phyloP scores from a whole-genome alignment of 371 early-diverging fungal species.

The Funneliformis caledonium region DNA sequence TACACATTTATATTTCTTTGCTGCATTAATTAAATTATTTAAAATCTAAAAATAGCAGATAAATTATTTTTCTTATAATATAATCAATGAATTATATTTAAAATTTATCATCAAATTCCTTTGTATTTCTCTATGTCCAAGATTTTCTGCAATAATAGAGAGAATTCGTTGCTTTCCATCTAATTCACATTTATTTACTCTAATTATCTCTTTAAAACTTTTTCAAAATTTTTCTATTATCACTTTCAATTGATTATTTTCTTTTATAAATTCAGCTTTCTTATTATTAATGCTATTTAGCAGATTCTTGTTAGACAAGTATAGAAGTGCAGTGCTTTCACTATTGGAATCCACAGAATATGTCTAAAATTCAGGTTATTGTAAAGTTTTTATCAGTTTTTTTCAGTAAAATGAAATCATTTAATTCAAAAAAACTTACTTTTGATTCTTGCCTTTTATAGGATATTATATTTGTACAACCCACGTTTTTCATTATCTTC shows the following conservation, averaged over 20 bases:
- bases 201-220: not conserved
- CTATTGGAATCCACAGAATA: not conserved
- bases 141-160: not conserved
- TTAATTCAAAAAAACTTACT: not conserved
- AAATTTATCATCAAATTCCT: not conserved
- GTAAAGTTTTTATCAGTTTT: not conserved
- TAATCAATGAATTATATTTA: not conserved
- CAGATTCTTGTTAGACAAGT: not conserved
- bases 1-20: not conserved
- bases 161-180: not conserved
- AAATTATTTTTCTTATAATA: not conserved
- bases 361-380: not conserved
- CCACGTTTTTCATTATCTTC: not conserved
- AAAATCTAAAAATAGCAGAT: not conserved
- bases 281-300: not conserved
- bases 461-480: not conserved
- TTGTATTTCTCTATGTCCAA: not conserved
- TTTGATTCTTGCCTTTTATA: conserved; percentile 5
- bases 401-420: not conserved
- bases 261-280: not conserved
- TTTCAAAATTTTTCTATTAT: not conserved
- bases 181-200: not conserved
- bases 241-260: not conserved
- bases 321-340: not conserved
- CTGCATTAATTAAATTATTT: not conserved